Base-by-base conservation (phyloP, 345 rosid genomes). In the Aurinia saxatilis region DNA sequence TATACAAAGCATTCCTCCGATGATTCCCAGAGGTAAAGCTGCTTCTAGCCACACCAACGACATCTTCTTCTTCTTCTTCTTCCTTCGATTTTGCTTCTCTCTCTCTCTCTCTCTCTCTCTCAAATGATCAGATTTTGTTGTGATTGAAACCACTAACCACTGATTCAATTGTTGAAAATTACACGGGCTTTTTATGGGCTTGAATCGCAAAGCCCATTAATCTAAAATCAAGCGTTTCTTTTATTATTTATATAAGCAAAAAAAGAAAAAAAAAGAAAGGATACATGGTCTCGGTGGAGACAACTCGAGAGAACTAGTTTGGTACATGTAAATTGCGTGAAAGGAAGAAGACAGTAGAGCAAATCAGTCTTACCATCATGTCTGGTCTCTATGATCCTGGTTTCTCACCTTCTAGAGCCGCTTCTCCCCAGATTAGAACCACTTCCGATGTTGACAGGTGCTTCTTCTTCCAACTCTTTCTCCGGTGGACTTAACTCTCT, bases 371-470 rank as follows among this genome's bases (percentile, higher is more conserved):
- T n/a, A n/a, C 41, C 35, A 63, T 78, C 56, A 95, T 95, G 99
- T 90, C 97, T 57, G 97, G 99, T 71, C 70, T 95, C 79, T 95
- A 90, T 75, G 88, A 95, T 81, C 78, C 88, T 70, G 88, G 79
- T 80, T 93, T 79, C 80, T 93, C 99, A 49, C 99, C 97, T 60
- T 95, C 91, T 57, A 77, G 97, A 75, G 95, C 96, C 71, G 95
- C 95, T 67, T 90, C 96, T 74, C 99, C 99, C 2, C 99, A 84
- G 83, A 90, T 90, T 84, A 84, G 97, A 79, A 81, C 77, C 84
- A 59, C 79, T 49, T 84, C 97, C 53, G 96, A 90, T 83, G 83
- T 82, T 62, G 97, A 86, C 76, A 84, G 96, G 98, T 87, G 52
- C 31, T 50, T 57, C 31, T 54, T 35, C 57, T 57, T 27, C 25